phyloP scores from a whole-genome alignment of 768 basidiomycete species.

The Suillus ampliporus region DNA sequence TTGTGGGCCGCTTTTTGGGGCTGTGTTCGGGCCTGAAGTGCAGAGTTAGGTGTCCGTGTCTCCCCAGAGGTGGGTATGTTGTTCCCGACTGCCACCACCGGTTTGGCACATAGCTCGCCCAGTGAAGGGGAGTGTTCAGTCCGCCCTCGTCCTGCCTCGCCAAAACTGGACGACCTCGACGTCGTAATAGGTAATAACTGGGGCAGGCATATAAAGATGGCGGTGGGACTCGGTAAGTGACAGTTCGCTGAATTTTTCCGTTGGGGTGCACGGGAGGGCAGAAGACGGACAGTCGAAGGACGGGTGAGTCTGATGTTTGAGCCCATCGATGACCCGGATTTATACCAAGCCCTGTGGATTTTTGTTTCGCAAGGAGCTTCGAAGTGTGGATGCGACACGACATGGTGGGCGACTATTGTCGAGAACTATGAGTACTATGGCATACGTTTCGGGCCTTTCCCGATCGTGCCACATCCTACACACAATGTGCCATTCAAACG shows the following conservation, averaged over 20 bases:
- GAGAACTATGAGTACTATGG: not conserved
- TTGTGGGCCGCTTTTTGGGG: conserved; percentile 11
- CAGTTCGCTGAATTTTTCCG: not conserved
- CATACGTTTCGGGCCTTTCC: not conserved
- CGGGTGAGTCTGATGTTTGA: not conserved
- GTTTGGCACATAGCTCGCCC: conserved; percentile 39
- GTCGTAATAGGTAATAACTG: conserved; percentile 22
- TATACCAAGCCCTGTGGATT: not conserved
- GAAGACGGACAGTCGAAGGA: too few relatives aligned
- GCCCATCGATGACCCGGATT: not conserved
- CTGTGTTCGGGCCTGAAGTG: conserved; percentile 19
- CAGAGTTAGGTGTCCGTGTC: conserved; percentile 28
- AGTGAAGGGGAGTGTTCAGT: conserved; percentile 26
- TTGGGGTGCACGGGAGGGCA: not conserved
- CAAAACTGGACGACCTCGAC: conserved; percentile 38
- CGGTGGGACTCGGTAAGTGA: not conserved
- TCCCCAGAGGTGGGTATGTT: conserved; percentile 34
- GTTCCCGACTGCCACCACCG: conserved; percentile 22
- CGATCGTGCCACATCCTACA: not conserved
- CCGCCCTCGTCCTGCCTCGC: conserved; percentile 25
- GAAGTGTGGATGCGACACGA: not conserved
- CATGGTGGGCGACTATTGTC: not conserved
- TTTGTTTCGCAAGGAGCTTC: not conserved
- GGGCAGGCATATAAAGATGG: conserved; percentile 19
- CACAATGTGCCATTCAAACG: not conserved